Evolutionary conservation across 371 early-diverging fungal species (phyloP).

Genomic region (Apophysomyces ossiformis): DNA sequence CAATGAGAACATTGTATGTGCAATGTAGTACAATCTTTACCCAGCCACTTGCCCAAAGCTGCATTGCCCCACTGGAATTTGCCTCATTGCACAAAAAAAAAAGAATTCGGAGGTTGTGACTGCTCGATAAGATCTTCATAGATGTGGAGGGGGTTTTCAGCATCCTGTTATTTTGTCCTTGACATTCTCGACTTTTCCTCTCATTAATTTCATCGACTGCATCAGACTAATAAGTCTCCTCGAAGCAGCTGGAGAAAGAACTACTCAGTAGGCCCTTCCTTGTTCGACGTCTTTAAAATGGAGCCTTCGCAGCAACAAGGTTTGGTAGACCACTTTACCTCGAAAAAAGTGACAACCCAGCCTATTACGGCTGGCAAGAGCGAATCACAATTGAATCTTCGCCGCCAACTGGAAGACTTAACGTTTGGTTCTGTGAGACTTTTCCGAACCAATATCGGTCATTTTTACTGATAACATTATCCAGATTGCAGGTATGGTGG

Average conservation of each 20-base stretch:
- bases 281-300: conserved; percentile 5
- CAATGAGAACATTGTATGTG: conserved; percentile 2
- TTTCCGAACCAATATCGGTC: neutral
- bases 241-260: neutral
- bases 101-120: neutral
- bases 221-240: conserved; percentile 1
- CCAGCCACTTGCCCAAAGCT: neutral
- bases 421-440: conserved; percentile 29
- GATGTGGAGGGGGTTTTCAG: neutral
- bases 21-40: neutral
- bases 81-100: too few species aligned
- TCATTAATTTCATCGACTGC: neutral
- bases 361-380: neutral
- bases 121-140: conserved; percentile 1
- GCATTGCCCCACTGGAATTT: too few species aligned
- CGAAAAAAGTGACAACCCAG: neutral
- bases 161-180: neutral
- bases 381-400: conserved; percentile 21
- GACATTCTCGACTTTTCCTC: neutral
- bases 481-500: conserved; percentile 85
- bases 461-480: neutral
- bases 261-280: neutral
- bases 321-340: conserved; percentile 1
- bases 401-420: conserved; percentile 28
- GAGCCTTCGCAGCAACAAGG: neutral